Conservation (phyloP, 768 basidiomycete genomes). For the Rhizopogon vinicolor region DNA sequence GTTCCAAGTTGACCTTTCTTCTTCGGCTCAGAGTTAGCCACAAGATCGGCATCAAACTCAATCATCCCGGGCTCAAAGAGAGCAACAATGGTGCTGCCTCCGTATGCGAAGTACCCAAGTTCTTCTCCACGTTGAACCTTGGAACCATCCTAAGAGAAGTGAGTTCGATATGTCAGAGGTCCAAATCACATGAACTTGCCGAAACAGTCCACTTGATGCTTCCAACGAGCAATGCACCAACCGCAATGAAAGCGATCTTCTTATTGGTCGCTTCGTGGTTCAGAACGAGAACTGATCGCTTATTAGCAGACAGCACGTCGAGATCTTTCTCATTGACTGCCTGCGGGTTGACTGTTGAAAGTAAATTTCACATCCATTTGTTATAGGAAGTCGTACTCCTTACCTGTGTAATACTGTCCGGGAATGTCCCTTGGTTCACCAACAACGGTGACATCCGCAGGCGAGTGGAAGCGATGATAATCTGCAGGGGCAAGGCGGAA, state of each 20-base stretch:
- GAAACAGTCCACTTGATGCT: constrained; percentile 59
- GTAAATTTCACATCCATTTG: no score
- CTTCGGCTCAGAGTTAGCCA: constrained; percentile 37
- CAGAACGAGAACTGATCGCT: constrained; percentile 51
- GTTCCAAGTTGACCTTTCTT: constrained; percentile 27
- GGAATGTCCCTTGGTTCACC: constrained; percentile 40
- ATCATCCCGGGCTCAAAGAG: constrained; percentile 53
- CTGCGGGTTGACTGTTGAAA: constrained; percentile 61
- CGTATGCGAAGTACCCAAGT: constrained; percentile 67
- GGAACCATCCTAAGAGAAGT: constrained; percentile 32
- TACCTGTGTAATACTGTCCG: constrained; percentile 61
- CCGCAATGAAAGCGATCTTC: constrained; percentile 63
- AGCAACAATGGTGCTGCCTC: constrained; percentile 67
- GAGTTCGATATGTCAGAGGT: neutral
- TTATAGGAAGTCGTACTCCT: neutral
- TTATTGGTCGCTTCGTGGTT: constrained; percentile 40
- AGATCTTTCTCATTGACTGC: constrained; percentile 65
- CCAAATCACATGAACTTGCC: constrained; percentile 9
- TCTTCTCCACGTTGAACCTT: constrained; percentile 61
- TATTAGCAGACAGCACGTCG: constrained; percentile 64
- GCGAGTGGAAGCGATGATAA: constrained; percentile 79
- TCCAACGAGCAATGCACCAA: constrained; percentile 81
- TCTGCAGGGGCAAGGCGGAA: constrained; percentile 78
- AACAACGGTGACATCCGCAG: constrained; percentile 49
- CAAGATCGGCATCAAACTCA: constrained; percentile 60